Evolutionary conservation across 371 early-diverging fungal genomes (phyloP).

Genomic region (Mucor saturninus): DNA sequence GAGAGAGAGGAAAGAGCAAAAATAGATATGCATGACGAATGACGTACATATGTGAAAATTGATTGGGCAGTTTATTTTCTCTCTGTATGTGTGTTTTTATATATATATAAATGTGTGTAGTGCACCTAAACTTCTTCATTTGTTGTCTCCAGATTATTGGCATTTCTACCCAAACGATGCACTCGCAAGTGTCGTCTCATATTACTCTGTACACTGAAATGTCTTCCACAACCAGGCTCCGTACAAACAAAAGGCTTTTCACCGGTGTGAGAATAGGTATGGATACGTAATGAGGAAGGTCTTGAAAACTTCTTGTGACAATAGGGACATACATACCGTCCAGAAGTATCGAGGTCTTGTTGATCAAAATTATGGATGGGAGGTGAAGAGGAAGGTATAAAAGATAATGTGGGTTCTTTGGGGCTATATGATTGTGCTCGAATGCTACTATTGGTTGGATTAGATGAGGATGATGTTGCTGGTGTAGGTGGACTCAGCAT

Average conservation of each 20-base stretch:
- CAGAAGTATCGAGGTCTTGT: conserved; percentile 8
- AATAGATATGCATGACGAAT: too few species aligned
- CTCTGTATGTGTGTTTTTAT: too few species aligned
- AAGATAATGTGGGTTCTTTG: conserved; percentile 14
- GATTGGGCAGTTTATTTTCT: too few species aligned
- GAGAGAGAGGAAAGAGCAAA: too few species aligned
- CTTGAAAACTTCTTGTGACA: conserved; percentile 77
- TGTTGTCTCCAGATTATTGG: conserved; percentile 13
- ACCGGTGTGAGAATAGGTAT: conserved; percentile 78
- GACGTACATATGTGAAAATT: too few species aligned
- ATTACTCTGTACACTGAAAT: conserved; percentile 79
- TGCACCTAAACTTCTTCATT: conserved; percentile 4
- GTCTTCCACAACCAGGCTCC: conserved; percentile 66
- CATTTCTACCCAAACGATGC: conserved; percentile 37
- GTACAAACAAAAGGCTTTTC: conserved; percentile 76
- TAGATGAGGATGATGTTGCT: background rate
- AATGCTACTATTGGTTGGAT: background rate
- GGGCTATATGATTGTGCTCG: conserved; percentile 30
- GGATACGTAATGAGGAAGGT: conserved; percentile 73
- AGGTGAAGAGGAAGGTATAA: background rate
- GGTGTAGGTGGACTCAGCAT: conserved; percentile 19
- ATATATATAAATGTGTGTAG: too few species aligned
- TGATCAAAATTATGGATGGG: background rate
- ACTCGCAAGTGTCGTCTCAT: conserved; percentile 71
- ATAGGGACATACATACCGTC: conserved; percentile 68